These are phyloP conservation scores for Xylariaceae sp. DNA, from an alignment of 2,329 filamentous ascomycete genomes.

Conservation along the genomic window DNA sequence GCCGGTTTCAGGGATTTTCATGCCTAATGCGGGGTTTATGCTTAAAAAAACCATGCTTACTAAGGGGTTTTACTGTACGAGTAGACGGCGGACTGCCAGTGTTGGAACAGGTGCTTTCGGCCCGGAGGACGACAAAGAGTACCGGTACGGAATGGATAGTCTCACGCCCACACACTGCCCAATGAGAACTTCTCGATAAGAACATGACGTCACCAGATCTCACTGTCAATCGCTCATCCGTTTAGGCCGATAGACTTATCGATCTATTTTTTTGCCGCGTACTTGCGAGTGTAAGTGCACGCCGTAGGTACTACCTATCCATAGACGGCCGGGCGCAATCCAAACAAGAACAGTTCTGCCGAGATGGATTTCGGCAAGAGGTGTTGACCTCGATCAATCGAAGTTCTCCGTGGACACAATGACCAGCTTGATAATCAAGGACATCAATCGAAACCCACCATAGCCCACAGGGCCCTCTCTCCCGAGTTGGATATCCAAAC, in stretches of 20 bases:
- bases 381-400: background rate
- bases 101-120: too few species aligned
- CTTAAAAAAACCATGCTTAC: too few species aligned
- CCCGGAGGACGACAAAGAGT: too few species aligned
- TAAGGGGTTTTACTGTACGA: too few species aligned
- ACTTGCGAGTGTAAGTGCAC: background rate
- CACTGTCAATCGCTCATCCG: constrained; percentile 1
- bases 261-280: background rate
- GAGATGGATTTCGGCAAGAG: background rate
- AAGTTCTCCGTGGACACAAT: background rate
- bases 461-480: background rate
- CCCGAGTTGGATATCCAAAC: background rate
- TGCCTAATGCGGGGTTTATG: too few species aligned
- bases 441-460: constrained; percentile 1
- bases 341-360: background rate
- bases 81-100: too few species aligned
- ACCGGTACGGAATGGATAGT: background rate
- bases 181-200: constrained; percentile 1
- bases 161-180: background rate
- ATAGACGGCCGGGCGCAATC: constrained; percentile 2
- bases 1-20: too few species aligned
- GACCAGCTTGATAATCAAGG: background rate
- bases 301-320: background rate
- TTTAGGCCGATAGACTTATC: constrained; percentile 8
- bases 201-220: constrained; percentile 7